Evolutionary conservation across 495 filamentous ascomycete species (phyloP).

Genomic region (Penicillium egyptiacum): DNA sequence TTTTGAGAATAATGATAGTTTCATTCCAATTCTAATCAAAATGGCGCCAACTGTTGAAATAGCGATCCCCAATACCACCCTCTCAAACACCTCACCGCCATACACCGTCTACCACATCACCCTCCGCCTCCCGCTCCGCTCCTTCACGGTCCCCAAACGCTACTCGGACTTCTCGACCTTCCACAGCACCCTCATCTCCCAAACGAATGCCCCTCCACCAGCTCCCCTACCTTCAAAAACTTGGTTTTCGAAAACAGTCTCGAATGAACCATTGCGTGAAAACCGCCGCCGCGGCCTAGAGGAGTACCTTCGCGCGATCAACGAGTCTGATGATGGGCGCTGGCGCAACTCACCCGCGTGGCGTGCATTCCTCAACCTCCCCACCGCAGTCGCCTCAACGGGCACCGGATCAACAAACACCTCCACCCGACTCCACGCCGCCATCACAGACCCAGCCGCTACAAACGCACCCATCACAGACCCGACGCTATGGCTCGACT

Average conservation of each 20-base stretch:
- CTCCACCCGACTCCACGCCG: conserved; percentile 40
- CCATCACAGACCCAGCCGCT: conserved; percentile 47
- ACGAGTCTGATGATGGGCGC: conserved; percentile 67
- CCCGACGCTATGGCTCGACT: conserved; percentile 82
- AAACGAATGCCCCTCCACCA: conserved; percentile 63
- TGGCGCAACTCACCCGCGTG: conserved; percentile 87
- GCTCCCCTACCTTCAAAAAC: conserved; percentile 73
- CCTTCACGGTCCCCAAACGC: conserved; percentile 84
- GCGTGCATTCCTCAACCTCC: conserved; percentile 84
- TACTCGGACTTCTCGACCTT: conserved; percentile 89
- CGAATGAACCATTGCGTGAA: conserved; percentile 76
- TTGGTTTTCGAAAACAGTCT: conserved; percentile 80
- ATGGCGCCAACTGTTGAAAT: conserved; percentile 82
- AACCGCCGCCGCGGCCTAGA: conserved; percentile 74
- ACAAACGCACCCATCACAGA: conserved; percentile 59
- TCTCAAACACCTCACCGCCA: conserved; percentile 63
- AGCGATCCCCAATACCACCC: conserved; percentile 73
- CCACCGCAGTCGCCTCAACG: conserved; percentile 50
- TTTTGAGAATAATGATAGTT: conserved; percentile 1
- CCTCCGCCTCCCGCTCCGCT: conserved; percentile 81
- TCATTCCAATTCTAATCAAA: conserved; percentile 5
- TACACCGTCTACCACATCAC: conserved; percentile 93
- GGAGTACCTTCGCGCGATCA: conserved; percentile 77
- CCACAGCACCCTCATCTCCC: conserved; percentile 63
- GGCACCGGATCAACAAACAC: conserved; percentile 41